Evolutionary conservation across 495 filamentous ascomycete species (phyloP), one percentile per base, ranked within the genome.

Genomic region (Tuber calosporum): DNA sequence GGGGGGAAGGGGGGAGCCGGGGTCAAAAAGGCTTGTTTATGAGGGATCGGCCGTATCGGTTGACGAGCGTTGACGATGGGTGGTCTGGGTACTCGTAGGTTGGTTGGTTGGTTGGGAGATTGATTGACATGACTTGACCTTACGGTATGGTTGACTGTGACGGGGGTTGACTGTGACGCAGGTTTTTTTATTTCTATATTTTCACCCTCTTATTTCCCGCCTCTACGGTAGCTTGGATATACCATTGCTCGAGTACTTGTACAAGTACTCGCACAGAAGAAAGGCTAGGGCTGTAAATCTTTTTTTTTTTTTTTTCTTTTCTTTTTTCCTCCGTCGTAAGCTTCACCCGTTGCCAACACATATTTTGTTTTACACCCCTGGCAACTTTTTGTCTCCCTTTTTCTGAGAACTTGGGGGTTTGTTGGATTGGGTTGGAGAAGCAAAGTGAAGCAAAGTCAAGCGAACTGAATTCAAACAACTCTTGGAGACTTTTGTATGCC

Each of bases 11-110:
- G 45, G 22, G 8, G 26, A n/a, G 45, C n/a, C n/a, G 45, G 45
- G 48, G 48, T 58, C n/a, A 26, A 58, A 58, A 58, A 58, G 48
- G 48, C 48, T 58, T 58, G 48, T 58, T 58, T 58, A 5, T 43
- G n/a, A 58, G 48, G 48, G 48, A 58, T 58, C 48, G 48, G 30
- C 48, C 48, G 48, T 13, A n/a, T 58, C 13, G 15, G 48, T 15
- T 15, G 13, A 58, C n/a, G 26, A 30, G n/a, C 48, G n/a, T 58
- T 30, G 48, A 30, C 9, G 48, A 30, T 58, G 48, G 1, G n/a
- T n/a, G 15, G 15, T 43, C 19, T 43, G 1, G 42, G 42, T 3
- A n/a, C n/a, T n/a, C n/a, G n/a, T 4, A 1, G n/a, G n/a, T 45
- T 48, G 48, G 48, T 1, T 58, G 26, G 5, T 19, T 43, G 42